Evolutionary conservation across 2,329 filamentous ascomycete genomes (phyloP).

Genomic region (Metarhizium robertsii): DNA sequence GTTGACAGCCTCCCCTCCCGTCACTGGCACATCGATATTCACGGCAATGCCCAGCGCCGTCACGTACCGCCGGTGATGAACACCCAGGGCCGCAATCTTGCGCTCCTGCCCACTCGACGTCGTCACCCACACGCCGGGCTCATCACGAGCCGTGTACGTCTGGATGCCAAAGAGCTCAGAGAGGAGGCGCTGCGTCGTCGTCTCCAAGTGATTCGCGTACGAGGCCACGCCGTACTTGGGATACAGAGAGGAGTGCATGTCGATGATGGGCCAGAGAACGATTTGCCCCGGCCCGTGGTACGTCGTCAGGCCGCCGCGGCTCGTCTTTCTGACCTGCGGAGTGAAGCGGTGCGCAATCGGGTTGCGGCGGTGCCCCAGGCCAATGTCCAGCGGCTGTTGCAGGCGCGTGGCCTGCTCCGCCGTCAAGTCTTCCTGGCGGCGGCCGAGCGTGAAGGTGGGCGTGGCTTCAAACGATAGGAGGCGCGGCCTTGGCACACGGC

Average conservation of each 20-base stretch:
- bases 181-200: slow-evolving; percentile 61
- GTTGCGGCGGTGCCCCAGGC: slow-evolving; percentile 9
- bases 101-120: slow-evolving; percentile 23
- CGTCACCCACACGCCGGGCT: slow-evolving; percentile 77
- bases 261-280: slow-evolving; percentile 86
- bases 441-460: slow-evolving; percentile 84
- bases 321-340: slow-evolving; percentile 59
- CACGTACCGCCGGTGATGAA: slow-evolving; percentile 80
- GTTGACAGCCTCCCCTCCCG: slow-evolving; percentile 28
- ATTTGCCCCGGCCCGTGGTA: slow-evolving; percentile 93
- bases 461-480: slow-evolving; percentile 75
- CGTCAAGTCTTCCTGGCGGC: slow-evolving; percentile 56
- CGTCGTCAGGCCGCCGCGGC: slow-evolving; percentile 84
- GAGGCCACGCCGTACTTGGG: slow-evolving; percentile 56
- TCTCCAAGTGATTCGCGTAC: slow-evolving; percentile 73
- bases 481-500: slow-evolving; percentile 38
- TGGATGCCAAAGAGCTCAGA: slow-evolving; percentile 44
- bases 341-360: slow-evolving; percentile 25
- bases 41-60: slow-evolving; percentile 78
- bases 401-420: slow-evolving; percentile 35
- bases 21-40: slow-evolving; percentile 57
- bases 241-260: slow-evolving; percentile 54
- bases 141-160: slow-evolving; percentile 52
- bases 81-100: slow-evolving; percentile 86
- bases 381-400: slow-evolving; percentile 27